Conservation (phyloP, 495 filamentous ascomycete genomes). For the Hypomontagnella submonticulosa region DNA sequence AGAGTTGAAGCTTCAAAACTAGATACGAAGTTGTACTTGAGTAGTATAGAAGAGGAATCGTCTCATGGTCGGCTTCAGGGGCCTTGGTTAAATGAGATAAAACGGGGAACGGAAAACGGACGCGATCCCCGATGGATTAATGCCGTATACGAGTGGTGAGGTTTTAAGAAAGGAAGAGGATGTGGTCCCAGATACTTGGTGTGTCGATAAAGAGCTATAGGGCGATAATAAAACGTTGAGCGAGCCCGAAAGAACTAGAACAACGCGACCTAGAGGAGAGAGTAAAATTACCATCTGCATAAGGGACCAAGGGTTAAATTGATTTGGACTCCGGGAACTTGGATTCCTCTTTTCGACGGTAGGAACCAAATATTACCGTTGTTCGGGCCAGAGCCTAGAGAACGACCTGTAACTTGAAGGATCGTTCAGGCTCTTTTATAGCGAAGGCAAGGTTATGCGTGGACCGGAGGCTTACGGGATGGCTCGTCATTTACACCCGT, state of each 20-base stretch:
- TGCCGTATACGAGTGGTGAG: constrained; percentile 12
- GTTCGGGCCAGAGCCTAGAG: constrained; percentile 30
- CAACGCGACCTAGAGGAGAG: constrained; percentile 16
- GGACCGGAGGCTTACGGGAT: constrained; percentile 30
- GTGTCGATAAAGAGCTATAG: constrained; percentile 7
- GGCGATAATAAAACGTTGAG: constrained; percentile 6
- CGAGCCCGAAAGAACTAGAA: constrained; percentile 9
- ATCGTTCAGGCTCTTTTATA: constrained; percentile 27
- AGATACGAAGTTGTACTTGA: not conserved
- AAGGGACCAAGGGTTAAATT: constrained; percentile 18
- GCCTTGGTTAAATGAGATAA: not conserved
- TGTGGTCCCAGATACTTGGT: constrained; percentile 18
- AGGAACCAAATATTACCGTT: constrained; percentile 23
- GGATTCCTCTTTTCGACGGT: constrained; percentile 20
- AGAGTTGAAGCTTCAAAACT: too few species aligned
- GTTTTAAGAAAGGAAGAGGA: constrained; percentile 10
- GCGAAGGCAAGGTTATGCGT: constrained; percentile 15
- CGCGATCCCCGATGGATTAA: constrained; percentile 3
- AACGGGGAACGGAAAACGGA: constrained; percentile 1
- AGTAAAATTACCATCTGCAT: constrained; percentile 42
- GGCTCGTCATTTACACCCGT: constrained; percentile 16
- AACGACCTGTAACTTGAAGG: constrained; percentile 18
- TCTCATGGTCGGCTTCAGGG: constrained; percentile 2
- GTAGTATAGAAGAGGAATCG: constrained; percentile 1
- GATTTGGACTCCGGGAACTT: constrained; percentile 25